Evolutionary conservation across 148 eudicot species (phyloP), one percentile per base, ranked within the genome.

Genomic region (Chenopodium album): DNA sequence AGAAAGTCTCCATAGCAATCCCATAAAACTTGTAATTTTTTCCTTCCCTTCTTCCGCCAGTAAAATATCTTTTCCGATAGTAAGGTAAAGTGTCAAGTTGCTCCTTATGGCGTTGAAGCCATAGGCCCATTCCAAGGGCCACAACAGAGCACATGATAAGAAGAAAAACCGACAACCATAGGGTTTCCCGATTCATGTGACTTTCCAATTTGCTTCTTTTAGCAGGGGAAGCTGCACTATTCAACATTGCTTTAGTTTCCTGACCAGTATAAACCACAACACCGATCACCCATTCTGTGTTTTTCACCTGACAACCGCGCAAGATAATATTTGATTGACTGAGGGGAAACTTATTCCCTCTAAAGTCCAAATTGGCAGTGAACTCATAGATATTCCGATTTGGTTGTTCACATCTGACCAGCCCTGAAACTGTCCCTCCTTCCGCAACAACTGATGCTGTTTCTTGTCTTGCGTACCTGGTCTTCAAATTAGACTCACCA

Each of bases 181-280:
- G 75, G 29, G 98, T 95, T 85, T 93, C 98, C 81, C 97, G 83
- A 85, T 95, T 95, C 98, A 95, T 95, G 84, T 91, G 89, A 60
- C 86, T 83, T 85, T 95, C 98, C 79, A 95, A 85, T 82, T 90
- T 93, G 90, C 97, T 95, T 90, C 98, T 88, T 87, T 93, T 95
- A 47, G 96, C 87, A 78, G 98, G 92, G 46, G 96, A 91, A 65
- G 90, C 91, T 13, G 98, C 97, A 84, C 97, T 95, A 82, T 95
- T 95, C 83, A 95, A 78, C 98, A 95, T 93, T 70, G 98, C 98
- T 89, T 95, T 95, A 56, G 98, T 95, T 82, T 95, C 98, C 88
- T 95, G 97, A 78, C 98, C 98, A 82, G 97, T 96, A 88, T 95
- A 95, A 63, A 95, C 97, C 63, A 91, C 96, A 41, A 95, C 94